Evolutionary conservation across 129 eudicot species (phyloP), one percentile per base, ranked within the genome.

Genomic region (Helianthus tuberosus): DNA sequence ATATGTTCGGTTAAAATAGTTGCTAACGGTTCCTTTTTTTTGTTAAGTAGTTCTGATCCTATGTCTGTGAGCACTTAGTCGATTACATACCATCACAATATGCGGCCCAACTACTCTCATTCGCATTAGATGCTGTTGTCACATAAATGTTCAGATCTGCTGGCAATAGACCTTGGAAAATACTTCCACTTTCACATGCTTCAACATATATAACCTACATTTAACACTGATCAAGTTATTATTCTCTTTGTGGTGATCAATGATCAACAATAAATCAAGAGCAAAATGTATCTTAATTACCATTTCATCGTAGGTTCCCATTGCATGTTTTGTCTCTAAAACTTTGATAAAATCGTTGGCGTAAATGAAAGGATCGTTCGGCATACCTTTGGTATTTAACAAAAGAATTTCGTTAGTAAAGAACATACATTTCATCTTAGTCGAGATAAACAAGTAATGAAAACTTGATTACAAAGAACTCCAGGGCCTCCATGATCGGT

Each of bases 401-500:
- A 66, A 1, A 38, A 39, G 32, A n/a, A n/a, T 47, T 74, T 6
- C 7, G 35, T 72, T 27, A 46, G 68, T 53, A 36, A 23, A 10
- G 14, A 23, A n/a, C 3, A 36, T 11, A 32, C 0, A 72, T 25
- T 20, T 47, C 17, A 64, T 8, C 2, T 14, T 43, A 13, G 23
- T 69, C 8, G 3, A 41, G 20, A 5, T 49, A 50, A 5, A 23
- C 0, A 57, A 68, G 25, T 11, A 3, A 55, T n/a, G 10, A 35
- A 27, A 35, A 17, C 6, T 12, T 0, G 17, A 61, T 14, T 79
- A 89, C 96, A 88, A 14, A 90, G 89, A 49, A 90, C 73, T 69
- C 96, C 93, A 14, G 96, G 91, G 39, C 93, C 91, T 1, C 96
- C 96, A 83, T 90, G 96, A 71, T 87, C 93, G 0, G 87, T 72